These are phyloP conservation scores for Ustilago nuda DNA, from an alignment of 1,284 basidiomycete genomes.

Conservation along the genomic window DNA sequence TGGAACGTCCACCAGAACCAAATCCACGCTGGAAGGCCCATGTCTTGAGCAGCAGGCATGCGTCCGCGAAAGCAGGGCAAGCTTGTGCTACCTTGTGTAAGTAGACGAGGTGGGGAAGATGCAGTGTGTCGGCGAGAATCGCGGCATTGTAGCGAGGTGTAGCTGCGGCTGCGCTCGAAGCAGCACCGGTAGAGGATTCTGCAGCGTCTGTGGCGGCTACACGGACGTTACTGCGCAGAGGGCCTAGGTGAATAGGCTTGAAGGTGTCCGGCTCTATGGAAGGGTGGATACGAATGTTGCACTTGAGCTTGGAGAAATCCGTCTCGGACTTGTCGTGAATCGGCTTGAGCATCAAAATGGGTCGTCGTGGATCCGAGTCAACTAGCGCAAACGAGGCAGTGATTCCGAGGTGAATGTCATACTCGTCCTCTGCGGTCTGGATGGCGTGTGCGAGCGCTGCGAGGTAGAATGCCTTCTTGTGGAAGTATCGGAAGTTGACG, in stretches of 20 bases:
- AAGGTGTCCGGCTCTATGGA: conserved; percentile 76
- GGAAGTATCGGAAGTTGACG: conserved; percentile 87
- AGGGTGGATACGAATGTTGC: conserved; percentile 81
- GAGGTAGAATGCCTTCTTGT: conserved; percentile 92
- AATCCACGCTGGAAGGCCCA: conserved; percentile 92
- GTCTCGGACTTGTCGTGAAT: conserved; percentile 73
- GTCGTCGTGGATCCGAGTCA: conserved; percentile 77
- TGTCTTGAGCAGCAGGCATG: conserved; percentile 82
- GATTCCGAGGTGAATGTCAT: conserved; percentile 72
- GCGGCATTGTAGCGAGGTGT: conserved; percentile 85
- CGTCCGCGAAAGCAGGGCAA: conserved; percentile 79
- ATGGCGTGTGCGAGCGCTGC: conserved; percentile 81
- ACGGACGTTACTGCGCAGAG: conserved; percentile 73
- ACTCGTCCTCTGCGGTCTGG: conserved; percentile 29
- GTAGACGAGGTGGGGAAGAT: conserved; percentile 78
- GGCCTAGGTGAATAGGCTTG: conserved; percentile 78
- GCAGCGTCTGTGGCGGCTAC: conserved; percentile 30
- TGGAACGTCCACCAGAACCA: conserved; percentile 71
- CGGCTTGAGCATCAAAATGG: conserved; percentile 76
- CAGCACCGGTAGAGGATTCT: conserved; percentile 19
- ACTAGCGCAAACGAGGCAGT: conserved; percentile 76
- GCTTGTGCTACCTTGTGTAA: conserved; percentile 77
- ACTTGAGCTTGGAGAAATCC: conserved; percentile 79
- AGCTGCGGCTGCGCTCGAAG: conserved; percentile 33
- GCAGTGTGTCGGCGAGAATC: conserved; percentile 77